Evolutionary conservation across 139 green algal species (phyloP).

Genomic region (Volvox reticuliferus): DNA sequence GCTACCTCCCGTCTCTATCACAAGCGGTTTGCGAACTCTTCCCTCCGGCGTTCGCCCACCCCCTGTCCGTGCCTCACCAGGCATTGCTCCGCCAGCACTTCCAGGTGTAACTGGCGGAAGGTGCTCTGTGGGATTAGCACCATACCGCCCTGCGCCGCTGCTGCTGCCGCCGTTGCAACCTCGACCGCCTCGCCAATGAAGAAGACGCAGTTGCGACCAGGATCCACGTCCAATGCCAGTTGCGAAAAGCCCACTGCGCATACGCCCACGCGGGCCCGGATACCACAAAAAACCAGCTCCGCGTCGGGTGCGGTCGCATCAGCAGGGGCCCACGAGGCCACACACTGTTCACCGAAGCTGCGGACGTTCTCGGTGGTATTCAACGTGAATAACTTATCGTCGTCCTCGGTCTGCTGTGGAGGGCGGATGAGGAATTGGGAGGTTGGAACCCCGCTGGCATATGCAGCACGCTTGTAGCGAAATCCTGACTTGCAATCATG

Average conservation of each 20-base stretch:
- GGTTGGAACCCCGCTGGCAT: no score
- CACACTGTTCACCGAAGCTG: conserved; percentile 45
- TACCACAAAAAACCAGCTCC: conserved; percentile 29
- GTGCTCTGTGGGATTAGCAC: conserved; percentile 46
- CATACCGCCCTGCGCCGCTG: conserved; percentile 44
- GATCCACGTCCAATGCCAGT: not conserved
- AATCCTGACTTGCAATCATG: no score
- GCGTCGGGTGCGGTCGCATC: not conserved
- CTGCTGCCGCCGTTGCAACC: conserved; percentile 2
- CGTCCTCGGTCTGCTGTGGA: conserved; percentile 7
- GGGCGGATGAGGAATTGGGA: no score
- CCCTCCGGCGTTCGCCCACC: no score
- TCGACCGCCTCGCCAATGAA: conserved; percentile 40
- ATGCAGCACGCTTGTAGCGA: no score
- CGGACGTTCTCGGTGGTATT: conserved; percentile 24
- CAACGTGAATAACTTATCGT: conserved; percentile 29
- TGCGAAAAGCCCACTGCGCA: conserved; percentile 15
- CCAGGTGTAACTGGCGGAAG: conserved; percentile 47
- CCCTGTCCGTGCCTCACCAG: conserved; percentile 13
- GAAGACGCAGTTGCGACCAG: not conserved
- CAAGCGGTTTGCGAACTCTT: no score
- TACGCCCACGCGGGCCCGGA: conserved; percentile 32
- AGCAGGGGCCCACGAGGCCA: not conserved
- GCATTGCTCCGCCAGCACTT: conserved; percentile 36
- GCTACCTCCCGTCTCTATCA: no score